Evolutionary conservation across 441 rosid species (phyloP), one percentile per base, ranked within the genome.

Genomic region (Euphorbia corollata): DNA sequence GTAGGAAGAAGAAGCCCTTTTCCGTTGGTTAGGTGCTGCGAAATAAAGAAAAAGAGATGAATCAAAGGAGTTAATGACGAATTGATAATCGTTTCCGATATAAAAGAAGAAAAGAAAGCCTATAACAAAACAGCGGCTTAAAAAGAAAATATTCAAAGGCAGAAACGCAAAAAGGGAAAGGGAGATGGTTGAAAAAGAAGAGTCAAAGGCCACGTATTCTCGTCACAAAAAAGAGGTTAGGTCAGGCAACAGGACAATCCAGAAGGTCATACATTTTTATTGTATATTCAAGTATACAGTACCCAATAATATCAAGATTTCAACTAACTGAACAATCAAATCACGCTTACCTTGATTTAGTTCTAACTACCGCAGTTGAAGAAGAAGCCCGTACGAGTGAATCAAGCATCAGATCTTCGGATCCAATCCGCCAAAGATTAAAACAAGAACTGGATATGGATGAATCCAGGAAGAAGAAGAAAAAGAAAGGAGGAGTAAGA

Each of bases 341-440:
- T 43, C 48, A 53, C 43, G 65, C 74, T 71, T 50, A 75, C 81
- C 81, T 68, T 47, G 50, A 61, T 3, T 73, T n/a, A 73, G 8
- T 38, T 39, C 63, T 9, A 73, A 61, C 65, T 70, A 45, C 47
- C 27, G 15, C 53, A 64, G 73, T 23, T 23, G 65, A 65, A 72
- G 65, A 67, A 57, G 22, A 69, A 61, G 32, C 59, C 67, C 80
- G 65, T 24, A 68, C 43, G 68, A 73, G 67, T 50, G 6, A 22
- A 56, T 47, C 55, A 65, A 68, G 63, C 51, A 68, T 71, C 68
- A 87, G 90, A 90, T 90, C 94, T 87, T 74, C 74, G 78, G 83
- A 86, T 82, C 87, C 6, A 71, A 70, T 72, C 71, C 61, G 24
- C 45, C 4, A 54, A 8, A 66, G 39, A 65, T 43, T 11, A 62